phyloP scores from a whole-genome alignment of 768 basidiomycete species.

The Filobasidium wieringae region DNA sequence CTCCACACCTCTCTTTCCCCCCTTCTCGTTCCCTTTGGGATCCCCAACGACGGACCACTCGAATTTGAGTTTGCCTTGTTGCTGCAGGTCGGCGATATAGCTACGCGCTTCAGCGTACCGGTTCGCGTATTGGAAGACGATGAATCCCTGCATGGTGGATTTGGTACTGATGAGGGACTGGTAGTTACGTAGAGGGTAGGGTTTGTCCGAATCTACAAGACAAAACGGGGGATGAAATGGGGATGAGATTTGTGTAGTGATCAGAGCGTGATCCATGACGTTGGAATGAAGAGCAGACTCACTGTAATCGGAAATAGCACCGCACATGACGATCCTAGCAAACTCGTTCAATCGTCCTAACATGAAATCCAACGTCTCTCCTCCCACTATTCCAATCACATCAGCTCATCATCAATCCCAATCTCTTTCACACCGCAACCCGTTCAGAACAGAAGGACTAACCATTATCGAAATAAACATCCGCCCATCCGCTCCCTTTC shows the following conservation, averaged over 20 bases:
- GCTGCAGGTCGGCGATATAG: constrained; percentile 25
- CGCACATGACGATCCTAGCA: constrained; percentile 71
- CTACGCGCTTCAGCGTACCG: constrained; percentile 27
- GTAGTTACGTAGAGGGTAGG: constrained; percentile 48
- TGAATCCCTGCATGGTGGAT: constrained; percentile 71
- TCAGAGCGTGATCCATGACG: neutral
- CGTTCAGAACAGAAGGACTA: neutral
- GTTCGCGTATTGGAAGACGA: constrained; percentile 62
- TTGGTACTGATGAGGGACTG: constrained; percentile 59
- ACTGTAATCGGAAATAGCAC: constrained; percentile 70
- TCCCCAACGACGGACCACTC: constrained; percentile 23
- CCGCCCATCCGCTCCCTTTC: constrained; percentile 46
- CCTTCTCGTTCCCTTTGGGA: neutral
- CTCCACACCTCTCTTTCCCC: constrained; percentile 3
- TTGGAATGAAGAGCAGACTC: constrained; percentile 1
- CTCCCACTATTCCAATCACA: constrained; percentile 45
- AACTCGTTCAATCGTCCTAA: constrained; percentile 61
- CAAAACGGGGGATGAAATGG: neutral
- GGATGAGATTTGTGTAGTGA: neutral
- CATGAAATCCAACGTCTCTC: constrained; percentile 68
- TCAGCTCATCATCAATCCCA: neutral
- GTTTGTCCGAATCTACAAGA: constrained; percentile 4
- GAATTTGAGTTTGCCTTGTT: constrained; percentile 28
- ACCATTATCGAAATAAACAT: constrained; percentile 39
- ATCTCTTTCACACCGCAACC: neutral